A percentile compares a stretch with the other conserved stretches of the same genome.
Conservation (phyloP, 148 eudicot species). For the Euryodendron excelsum region DNA sequence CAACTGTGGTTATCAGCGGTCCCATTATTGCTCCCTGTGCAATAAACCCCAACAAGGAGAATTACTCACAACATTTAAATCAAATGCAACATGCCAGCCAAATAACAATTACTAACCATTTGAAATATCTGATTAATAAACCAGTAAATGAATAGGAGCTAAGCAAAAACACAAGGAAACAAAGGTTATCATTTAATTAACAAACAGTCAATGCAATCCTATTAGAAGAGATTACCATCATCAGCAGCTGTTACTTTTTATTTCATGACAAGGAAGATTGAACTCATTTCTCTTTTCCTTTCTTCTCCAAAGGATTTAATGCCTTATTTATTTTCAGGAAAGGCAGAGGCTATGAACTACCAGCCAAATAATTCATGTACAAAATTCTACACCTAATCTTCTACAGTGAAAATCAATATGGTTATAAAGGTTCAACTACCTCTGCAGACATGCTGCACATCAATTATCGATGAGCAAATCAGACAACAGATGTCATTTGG, state of each 20-base stretch:
- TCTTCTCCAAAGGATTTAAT: not conserved
- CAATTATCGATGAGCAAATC: no score
- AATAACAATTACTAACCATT: not conserved
- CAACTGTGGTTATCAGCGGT: slow-evolving; percentile 84
- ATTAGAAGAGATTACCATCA: not conserved
- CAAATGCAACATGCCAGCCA: not conserved
- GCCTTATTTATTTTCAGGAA: not conserved
- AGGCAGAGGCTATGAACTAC: not conserved
- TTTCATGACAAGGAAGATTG: not conserved
- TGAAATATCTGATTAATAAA: not conserved
- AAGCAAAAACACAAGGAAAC: not conserved
- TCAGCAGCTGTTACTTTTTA: not conserved
- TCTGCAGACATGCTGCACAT: not conserved
- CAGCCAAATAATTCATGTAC: not conserved
- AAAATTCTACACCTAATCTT: not conserved
- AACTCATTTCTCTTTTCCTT: not conserved
- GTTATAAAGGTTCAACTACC: not conserved
- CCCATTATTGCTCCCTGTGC: slow-evolving; percentile 94
- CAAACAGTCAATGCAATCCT: not conserved
- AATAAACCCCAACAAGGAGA: slow-evolving; percentile 12
- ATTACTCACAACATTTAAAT: no score
- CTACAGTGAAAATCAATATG: not conserved
- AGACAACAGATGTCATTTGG: no score
- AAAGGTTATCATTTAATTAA: not conserved
- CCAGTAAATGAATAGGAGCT: not conserved